These are phyloP conservation scores for Termitomyces eurrhizus DNA, from an alignment of 768 basidiomycete genomes.

Conservation along the genomic window DNA sequence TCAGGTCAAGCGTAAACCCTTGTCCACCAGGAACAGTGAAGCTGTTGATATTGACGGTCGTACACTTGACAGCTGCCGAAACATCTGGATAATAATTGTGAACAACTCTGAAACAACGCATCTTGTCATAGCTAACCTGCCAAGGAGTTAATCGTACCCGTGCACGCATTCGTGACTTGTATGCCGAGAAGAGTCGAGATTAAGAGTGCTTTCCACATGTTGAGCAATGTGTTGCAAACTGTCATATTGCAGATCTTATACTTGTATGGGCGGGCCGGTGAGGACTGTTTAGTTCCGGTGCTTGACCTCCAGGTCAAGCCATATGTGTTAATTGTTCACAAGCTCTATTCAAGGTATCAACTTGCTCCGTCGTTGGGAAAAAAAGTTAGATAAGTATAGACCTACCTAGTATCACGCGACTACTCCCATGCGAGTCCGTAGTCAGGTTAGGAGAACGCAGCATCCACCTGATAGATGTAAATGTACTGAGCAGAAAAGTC, in stretches of 20 bases:
- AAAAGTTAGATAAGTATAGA: constrained; percentile 2
- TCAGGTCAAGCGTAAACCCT: constrained; percentile 43
- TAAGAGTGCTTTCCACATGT: constrained; percentile 11
- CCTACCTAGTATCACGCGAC: constrained; percentile 2
- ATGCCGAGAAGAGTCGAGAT: constrained; percentile 12
- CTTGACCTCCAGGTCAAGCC: neutral
- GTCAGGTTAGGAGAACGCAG: neutral
- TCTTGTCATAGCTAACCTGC: constrained; percentile 23
- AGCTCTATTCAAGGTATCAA: too few species aligned
- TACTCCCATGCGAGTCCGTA: neutral
- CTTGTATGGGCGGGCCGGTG: constrained; percentile 11
- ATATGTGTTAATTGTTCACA: neutral
- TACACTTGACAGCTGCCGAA: constrained; percentile 47
- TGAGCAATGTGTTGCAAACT: neutral
- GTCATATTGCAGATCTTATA: constrained; percentile 10
- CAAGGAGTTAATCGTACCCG: constrained; percentile 53
- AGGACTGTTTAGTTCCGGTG: constrained; percentile 1
- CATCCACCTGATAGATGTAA: neutral
- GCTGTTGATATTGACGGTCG: constrained; percentile 50
- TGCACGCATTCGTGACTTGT: constrained; percentile 27
- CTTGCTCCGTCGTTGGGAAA: too few species aligned
- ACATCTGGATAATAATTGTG: constrained; percentile 32
- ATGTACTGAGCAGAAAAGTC: neutral
- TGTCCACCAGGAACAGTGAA: constrained; percentile 57
- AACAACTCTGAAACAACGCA: neutral